phyloP scores from a whole-genome alignment of 78 protist species.

The Pelomyxa schiedti region DNA sequence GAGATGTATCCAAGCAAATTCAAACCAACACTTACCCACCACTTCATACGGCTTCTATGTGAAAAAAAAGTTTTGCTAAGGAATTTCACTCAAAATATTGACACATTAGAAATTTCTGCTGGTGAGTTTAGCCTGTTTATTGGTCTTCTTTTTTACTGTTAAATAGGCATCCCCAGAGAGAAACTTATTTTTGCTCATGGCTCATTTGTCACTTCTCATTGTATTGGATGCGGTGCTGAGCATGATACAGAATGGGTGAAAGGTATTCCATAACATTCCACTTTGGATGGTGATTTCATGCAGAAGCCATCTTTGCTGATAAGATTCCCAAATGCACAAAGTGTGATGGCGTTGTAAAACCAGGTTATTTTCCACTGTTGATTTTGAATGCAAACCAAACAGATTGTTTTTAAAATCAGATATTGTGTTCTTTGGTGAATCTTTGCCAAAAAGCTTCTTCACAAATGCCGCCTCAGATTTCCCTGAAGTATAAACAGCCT shows the following conservation, averaged over 20 bases:
- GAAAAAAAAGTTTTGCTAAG: neutral
- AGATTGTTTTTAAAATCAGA: no score
- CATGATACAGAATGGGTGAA: neutral
- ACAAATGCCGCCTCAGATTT: no score
- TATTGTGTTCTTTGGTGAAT: neutral
- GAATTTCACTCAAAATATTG: neutral
- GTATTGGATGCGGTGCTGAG: neutral
- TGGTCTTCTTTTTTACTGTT: no score
- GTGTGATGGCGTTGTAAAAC: neutral
- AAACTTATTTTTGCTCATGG: neutral
- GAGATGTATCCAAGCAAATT: no score
- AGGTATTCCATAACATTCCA: no score
- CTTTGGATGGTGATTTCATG: no score
- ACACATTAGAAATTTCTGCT: neutral
- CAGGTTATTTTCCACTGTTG: no score
- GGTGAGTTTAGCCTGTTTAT: no score
- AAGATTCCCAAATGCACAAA: neutral
- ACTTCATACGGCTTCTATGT: neutral
- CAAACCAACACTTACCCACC: neutral
- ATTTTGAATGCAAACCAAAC: no score
- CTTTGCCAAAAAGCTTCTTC: neutral
- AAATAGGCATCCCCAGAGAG: neutral
- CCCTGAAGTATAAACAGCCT: no score
- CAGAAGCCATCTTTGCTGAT: no score
- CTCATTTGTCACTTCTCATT: neutral